Base-by-base conservation (phyloP, 2,329 filamentous ascomycete genomes). In the Sarocladium oryzae region DNA sequence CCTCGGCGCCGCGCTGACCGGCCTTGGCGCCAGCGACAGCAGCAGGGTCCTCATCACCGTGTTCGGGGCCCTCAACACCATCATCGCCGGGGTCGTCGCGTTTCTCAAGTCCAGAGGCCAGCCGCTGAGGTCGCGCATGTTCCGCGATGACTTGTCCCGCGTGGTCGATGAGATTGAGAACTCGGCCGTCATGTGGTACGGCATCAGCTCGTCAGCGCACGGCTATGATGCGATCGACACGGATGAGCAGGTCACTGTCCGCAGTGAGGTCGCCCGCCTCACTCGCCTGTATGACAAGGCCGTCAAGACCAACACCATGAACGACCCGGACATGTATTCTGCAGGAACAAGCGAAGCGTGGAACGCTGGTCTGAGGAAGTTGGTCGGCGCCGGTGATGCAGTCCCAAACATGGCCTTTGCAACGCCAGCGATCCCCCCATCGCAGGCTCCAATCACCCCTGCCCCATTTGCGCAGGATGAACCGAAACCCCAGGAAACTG, bases 111-210 rank as follows among this genome's bases (percentile, higher is more conserved):
- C 56, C 4, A 49, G 57, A 8, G 57, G 57, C 30, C 57, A 59
- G 56, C 57, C 57, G 6, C 51, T 57, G 49, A 55, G 57, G 23
- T 51, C 56, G 13, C 53, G 56, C 49, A 56, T 59, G 52, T 59
- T 59, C 55, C 54, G 56, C 26, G 57, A 59, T 51, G 57, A 59
- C 45, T 51, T 59, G 23, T 52, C 55, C 6, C 54, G 57, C 38
- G 57, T 59, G 5, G 57, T 59, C 15, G 57, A 57, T 48, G 57
- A 59, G 54, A 59, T 59, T 45, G 57, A 59, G 41, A 59, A 57
- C 52, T 56, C 55, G 45, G 57, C 55, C 24, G 51, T 59, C 41
- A 59, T 59, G 57, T 59, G 57, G 57, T 56, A 54, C 45, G 57
- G 57, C 32, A 56, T 59, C 52, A 55, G 53, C 50, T 18, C 48